Percentiles rank a stretch among this genome's conserved stretches.
phyloP scores from a whole-genome alignment of 2,329 filamentous ascomycete species.

The Phyllosticta paracitricarpa region DNA sequence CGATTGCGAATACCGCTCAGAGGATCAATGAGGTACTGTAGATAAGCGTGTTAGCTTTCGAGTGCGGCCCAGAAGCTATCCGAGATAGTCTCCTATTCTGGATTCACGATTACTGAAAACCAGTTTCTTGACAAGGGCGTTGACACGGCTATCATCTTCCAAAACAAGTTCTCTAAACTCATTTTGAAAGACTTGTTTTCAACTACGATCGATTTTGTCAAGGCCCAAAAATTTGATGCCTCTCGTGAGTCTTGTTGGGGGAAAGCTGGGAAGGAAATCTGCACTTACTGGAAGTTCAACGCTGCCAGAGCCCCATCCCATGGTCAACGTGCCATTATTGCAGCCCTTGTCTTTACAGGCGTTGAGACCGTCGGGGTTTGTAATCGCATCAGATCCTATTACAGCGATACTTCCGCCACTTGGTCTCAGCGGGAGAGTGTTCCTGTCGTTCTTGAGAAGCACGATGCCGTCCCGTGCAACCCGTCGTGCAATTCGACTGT shows the following conservation, averaged over 20 bases:
- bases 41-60: background rate
- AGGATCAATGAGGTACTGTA: conserved; percentile 34
- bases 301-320: conserved; percentile 57
- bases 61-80: too few relatives aligned
- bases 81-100: too few relatives aligned
- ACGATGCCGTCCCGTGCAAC: conserved; percentile 41
- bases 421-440: conserved; percentile 58
- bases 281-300: conserved; percentile 29
- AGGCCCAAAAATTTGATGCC: too few relatives aligned
- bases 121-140: too few relatives aligned
- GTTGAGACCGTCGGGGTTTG: conserved; percentile 67
- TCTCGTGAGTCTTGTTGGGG: too few relatives aligned
- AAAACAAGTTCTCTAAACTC: too few relatives aligned
- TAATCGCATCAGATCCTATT: conserved; percentile 72
- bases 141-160: background rate
- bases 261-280: background rate
- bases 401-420: conserved; percentile 52
- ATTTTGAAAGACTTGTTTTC: too few relatives aligned
- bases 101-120: background rate
- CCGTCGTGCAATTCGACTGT: conserved; percentile 29
- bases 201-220: too few relatives aligned
- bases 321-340: conserved; percentile 52
- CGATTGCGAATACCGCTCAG: conserved; percentile 32
- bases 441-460: conserved; percentile 52
- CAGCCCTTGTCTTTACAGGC: conserved; percentile 61